Percentiles rank a stretch among this genome's conserved stretches.
Conservation (phyloP, 1,284 basidiomycete species). For the Xerocomus minutiporus region DNA sequence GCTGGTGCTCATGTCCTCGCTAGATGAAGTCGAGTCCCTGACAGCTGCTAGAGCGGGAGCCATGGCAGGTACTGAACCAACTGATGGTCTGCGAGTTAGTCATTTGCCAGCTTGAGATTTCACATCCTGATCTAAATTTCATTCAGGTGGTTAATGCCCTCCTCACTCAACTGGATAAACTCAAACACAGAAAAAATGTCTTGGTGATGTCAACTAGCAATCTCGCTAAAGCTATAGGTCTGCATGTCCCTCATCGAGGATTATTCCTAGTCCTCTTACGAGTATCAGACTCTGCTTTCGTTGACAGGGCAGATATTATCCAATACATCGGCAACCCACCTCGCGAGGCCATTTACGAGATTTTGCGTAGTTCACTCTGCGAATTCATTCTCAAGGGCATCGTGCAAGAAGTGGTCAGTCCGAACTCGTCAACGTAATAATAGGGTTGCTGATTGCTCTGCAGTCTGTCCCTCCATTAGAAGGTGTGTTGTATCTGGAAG, state of each 20-base stretch:
- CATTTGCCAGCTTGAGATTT: neutral
- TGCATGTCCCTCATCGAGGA: slow-evolving; percentile 15
- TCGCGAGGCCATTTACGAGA: slow-evolving; percentile 89
- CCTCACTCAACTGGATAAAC: slow-evolving; percentile 93
- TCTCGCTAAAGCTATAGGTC: slow-evolving; percentile 90
- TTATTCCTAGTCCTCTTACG: slow-evolving; percentile 4
- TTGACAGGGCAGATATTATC: slow-evolving; percentile 95
- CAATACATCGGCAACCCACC: slow-evolving; percentile 92
- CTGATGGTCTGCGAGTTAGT: slow-evolving; percentile 86
- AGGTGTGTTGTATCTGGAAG: slow-evolving; percentile 56
- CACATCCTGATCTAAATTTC: neutral
- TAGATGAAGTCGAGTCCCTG: slow-evolving; percentile 95
- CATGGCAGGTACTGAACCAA: slow-evolving; percentile 90
- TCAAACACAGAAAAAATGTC: slow-evolving; percentile 90
- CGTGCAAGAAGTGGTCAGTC: slow-evolving; percentile 53
- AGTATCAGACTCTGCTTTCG: slow-evolving; percentile 81
- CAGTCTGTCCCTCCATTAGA: slow-evolving; percentile 61
- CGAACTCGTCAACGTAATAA: neutral
- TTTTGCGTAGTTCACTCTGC: slow-evolving; percentile 76
- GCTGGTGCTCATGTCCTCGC: slow-evolving; percentile 3
- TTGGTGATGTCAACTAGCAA: slow-evolving; percentile 97
- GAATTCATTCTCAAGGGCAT: slow-evolving; percentile 80
- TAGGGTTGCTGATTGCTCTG: slow-evolving; percentile 10
- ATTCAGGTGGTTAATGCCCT: slow-evolving; percentile 93
- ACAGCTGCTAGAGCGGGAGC: slow-evolving; percentile 93